phyloP scores from a whole-genome alignment of 306 rosid species.

The Abrus precatorius region DNA sequence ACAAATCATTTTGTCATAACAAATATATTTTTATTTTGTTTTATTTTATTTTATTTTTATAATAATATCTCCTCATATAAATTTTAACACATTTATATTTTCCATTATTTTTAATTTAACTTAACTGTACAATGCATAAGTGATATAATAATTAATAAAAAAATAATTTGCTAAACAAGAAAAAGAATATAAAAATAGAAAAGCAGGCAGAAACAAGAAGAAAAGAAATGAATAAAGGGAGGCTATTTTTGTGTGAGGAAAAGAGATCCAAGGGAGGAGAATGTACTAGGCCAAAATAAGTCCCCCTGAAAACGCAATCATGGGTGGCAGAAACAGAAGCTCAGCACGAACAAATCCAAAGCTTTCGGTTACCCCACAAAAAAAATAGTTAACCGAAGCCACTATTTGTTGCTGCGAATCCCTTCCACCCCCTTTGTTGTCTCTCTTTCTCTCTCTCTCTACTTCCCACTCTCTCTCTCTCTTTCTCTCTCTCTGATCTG shows the following conservation, averaged over 20 bases:
- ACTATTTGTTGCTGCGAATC: neutral
- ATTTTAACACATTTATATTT: too few relatives aligned
- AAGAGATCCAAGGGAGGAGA: constrained; percentile 34
- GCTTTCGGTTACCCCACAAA: constrained; percentile 51
- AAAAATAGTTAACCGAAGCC: constrained; percentile 22
- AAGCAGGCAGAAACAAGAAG: neutral
- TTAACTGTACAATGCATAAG: too few relatives aligned
- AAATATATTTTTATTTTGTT: too few relatives aligned
- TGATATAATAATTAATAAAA: too few relatives aligned
- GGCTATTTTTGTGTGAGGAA: constrained; percentile 5
- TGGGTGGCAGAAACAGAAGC: constrained; percentile 54
- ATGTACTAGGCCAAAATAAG: neutral
- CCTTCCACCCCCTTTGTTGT: neutral
- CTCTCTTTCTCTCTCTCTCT: constrained; percentile 1
- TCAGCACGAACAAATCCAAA: constrained; percentile 13
- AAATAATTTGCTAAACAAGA: too few relatives aligned
- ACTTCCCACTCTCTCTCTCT: neutral
- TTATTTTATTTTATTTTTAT: too few relatives aligned
- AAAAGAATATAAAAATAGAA: neutral
- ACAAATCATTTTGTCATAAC: too few relatives aligned
- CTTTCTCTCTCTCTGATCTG: constrained; percentile 18
- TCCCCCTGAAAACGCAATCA: constrained; percentile 58
- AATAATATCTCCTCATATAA: too few relatives aligned
- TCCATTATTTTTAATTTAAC: too few relatives aligned
- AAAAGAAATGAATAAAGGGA: neutral